phyloP scores from a whole-genome alignment of 2,329 filamentous ascomycete species.

The Claviceps maximensis region DNA sequence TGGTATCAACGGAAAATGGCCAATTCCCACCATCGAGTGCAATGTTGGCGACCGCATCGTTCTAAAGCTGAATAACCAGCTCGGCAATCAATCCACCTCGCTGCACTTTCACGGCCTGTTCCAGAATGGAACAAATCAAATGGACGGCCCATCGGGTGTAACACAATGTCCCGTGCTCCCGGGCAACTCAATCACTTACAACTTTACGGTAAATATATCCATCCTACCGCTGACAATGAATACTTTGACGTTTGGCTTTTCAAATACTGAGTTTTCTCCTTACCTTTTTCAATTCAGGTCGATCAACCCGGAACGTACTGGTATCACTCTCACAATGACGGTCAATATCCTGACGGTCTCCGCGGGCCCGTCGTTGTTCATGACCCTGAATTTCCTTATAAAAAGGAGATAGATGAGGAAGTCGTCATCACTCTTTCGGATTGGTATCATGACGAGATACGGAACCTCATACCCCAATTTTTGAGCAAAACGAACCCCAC shows the following conservation, averaged over 20 bases:
- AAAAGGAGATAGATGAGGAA: slow-evolving; percentile 46
- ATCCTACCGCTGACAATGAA: not conserved
- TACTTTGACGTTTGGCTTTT: not conserved
- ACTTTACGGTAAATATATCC: slow-evolving; percentile 42
- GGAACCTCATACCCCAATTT: slow-evolving; percentile 31
- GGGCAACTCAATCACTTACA: slow-evolving; percentile 53
- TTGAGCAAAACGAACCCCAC: slow-evolving; percentile 41
- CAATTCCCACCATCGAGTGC: slow-evolving; percentile 52
- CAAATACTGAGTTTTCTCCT: not conserved
- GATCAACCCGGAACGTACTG: slow-evolving; percentile 63
- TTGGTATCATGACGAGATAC: slow-evolving; percentile 53
- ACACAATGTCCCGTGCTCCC: slow-evolving; percentile 55
- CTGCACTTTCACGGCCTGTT: slow-evolving; percentile 61
- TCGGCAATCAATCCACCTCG: slow-evolving; percentile 50
- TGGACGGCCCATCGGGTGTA: slow-evolving; percentile 57
- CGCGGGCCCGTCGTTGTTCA: slow-evolving; percentile 51
- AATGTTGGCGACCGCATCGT: slow-evolving; percentile 48
- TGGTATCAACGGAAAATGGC: slow-evolving; percentile 67
- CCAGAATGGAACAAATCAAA: slow-evolving; percentile 52
- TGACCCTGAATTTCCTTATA: slow-evolving; percentile 46
- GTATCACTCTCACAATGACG: slow-evolving; percentile 60
- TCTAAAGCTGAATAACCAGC: slow-evolving; percentile 43
- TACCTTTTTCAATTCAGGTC: slow-evolving; percentile 22
- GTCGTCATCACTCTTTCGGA: slow-evolving; percentile 52
- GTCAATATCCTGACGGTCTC: slow-evolving; percentile 59